phyloP scores from a whole-genome alignment of 345 rosid species.

The Microthlaspi erraticum region DNA sequence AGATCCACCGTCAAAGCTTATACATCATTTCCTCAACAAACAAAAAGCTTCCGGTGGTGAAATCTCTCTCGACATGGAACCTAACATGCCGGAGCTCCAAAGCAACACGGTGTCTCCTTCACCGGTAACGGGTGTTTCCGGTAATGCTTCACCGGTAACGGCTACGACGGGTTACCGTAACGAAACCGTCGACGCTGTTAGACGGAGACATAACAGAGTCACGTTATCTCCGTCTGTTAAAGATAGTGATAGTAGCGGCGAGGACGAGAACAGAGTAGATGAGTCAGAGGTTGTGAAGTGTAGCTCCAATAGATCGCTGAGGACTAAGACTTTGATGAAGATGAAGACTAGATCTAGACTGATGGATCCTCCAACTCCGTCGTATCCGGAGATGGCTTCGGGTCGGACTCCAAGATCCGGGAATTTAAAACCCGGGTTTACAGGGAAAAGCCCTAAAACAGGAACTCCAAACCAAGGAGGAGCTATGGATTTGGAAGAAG shows the following conservation, averaged over 20 bases:
- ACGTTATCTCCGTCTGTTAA: slow-evolving; percentile 41
- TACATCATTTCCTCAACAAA: slow-evolving; percentile 69
- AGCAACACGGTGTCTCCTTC: slow-evolving; percentile 20
- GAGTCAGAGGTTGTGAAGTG: slow-evolving; percentile 59
- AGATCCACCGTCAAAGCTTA: slow-evolving; percentile 79
- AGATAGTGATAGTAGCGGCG: slow-evolving; percentile 42
- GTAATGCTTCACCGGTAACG: slow-evolving; percentile 41
- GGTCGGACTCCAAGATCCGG: slow-evolving; percentile 50
- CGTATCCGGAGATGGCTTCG: slow-evolving; percentile 46
- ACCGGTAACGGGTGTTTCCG: slow-evolving; percentile 48
- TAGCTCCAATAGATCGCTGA: slow-evolving; percentile 55
- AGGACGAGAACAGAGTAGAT: slow-evolving; percentile 37
- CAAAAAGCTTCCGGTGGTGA: slow-evolving; percentile 80
- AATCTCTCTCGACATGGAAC: slow-evolving; percentile 72
- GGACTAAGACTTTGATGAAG: slow-evolving; percentile 49
- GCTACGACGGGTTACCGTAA: slow-evolving; percentile 24
- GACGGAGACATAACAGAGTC: slow-evolving; percentile 50
- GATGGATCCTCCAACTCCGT: slow-evolving; percentile 63
- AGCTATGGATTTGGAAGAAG: slow-evolving; percentile 58
- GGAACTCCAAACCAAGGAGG: slow-evolving; percentile 31
- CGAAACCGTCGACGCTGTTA: slow-evolving; percentile 34
- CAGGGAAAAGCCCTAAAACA: slow-evolving; percentile 44
- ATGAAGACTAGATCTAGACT: slow-evolving; percentile 71
- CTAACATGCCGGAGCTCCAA: slow-evolving; percentile 73
- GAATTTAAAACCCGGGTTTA: slow-evolving; percentile 53